Base-by-base conservation (phyloP, 2,329 filamentous ascomycete species). In the Aspergillus arachidicola region DNA sequence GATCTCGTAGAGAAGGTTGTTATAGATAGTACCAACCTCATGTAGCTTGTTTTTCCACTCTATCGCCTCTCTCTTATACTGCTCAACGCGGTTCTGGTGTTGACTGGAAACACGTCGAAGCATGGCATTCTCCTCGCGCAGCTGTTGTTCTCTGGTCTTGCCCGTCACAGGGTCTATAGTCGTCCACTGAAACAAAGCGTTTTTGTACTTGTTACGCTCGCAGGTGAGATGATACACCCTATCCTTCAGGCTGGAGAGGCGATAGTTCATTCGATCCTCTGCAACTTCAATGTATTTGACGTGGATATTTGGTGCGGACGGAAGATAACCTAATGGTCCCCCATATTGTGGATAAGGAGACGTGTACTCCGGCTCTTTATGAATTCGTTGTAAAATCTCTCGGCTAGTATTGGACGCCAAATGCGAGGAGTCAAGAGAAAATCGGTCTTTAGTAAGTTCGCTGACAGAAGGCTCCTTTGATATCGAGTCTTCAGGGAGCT, bases 281-380 rank as follows among this genome's bases (percentile, higher is more conserved):
- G 68, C 65, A 23, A 72, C 68, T 57, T 72, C 68, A 26, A 75
- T 66, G 12, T 62, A 73, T 60, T 67, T 71, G 38, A 72, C 67
- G 56, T 77, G 74, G 28, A 75, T 54, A 3, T 38, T 62, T 5
- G 75, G 75, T 11, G 73, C 62, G 6, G 76, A 78, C 34, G 72
- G 72, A 51, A 73, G 63, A 57, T 75, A 75, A 2, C 70, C 72
- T 28, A 76, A 57, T 11, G 64, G 64, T 2, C 72, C 71, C 16
- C 68, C 66, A 32, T 68, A 66, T 21, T 53, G 58, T 19, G 73
- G 73, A 61, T 78, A 78, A 9, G 76, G 76, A 1, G 75, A 78
- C 6, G 71, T 58, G 56, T 76, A 75, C 32, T 72, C 61, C 2
- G 65, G 65, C 41, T 66, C 57, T 32, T 68, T 58, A 14, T 59